These are phyloP conservation scores for Nicotiana noctiflora DNA, from an alignment of 257 asterid species.

Conservation along the genomic window DNA sequence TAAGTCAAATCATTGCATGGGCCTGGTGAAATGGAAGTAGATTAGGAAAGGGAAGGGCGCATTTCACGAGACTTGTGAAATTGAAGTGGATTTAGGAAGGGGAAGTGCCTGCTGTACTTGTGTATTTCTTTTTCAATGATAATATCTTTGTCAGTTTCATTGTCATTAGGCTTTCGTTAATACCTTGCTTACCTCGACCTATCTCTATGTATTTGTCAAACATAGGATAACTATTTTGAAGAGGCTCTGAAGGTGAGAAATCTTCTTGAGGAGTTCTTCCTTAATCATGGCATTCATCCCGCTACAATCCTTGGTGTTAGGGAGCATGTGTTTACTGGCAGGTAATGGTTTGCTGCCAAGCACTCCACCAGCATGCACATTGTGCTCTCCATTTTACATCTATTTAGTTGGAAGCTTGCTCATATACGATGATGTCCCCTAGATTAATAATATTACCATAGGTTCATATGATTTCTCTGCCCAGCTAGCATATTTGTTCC, in stretches of 20 bases:
- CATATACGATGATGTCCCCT: not conserved
- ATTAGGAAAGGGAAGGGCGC: no score
- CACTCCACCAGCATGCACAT: not conserved
- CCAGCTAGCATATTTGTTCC: not conserved
- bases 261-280: constrained; percentile 81
- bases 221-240: constrained; percentile 95
- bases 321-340: constrained; percentile 98
- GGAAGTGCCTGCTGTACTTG: no score
- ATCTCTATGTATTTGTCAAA: not conserved
- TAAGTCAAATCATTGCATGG: no score
- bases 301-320: constrained; percentile 96
- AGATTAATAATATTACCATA: not conserved
- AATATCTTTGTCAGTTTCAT: no score
- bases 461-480: not conserved
- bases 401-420: not conserved
- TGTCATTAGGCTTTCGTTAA: not conserved
- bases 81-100: no score
- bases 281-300: constrained; percentile 79
- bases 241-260: constrained; percentile 98
- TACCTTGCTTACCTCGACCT: constrained; percentile 11
- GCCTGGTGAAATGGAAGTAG: no score
- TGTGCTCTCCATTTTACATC: not conserved
- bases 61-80: no score
- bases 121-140: no score
- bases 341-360: constrained; percentile 35